Percentiles rank a stretch among this genome's conserved stretches.
Evolutionary conservation across 805 yeast species (phyloP).

Genomic region (Spathaspora girioi): DNA sequence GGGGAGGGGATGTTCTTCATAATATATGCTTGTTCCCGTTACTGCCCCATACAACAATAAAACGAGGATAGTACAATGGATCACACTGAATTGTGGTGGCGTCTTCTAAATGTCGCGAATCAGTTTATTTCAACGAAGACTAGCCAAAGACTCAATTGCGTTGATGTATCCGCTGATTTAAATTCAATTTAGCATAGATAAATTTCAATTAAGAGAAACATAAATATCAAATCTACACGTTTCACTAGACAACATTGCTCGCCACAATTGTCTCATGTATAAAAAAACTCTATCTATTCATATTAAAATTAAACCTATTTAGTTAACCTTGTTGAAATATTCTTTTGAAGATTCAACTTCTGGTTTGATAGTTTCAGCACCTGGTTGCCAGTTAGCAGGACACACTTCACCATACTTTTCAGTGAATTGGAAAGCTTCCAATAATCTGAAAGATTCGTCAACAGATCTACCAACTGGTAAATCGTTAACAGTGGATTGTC

Average conservation of each 20-base stretch:
- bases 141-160: neutral
- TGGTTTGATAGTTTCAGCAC: constrained; percentile 76
- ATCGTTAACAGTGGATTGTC: constrained; percentile 98
- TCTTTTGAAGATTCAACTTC: constrained; percentile 86
- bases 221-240: too few relatives aligned
- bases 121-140: neutral
- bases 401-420: constrained; percentile 99
- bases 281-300: neutral
- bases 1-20: neutral
- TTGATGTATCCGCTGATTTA: too few relatives aligned
- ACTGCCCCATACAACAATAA: neutral
- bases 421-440: constrained; percentile 99
- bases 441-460: constrained; percentile 94
- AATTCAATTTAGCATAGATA: too few relatives aligned
- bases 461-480: constrained; percentile 99
- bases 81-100: neutral
- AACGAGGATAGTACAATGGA: neutral
- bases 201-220: too few relatives aligned
- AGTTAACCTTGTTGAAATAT: constrained; percentile 88
- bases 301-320: constrained; percentile 10
- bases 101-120: neutral
- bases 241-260: too few relatives aligned
- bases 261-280: too few relatives aligned
- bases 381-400: constrained; percentile 97
- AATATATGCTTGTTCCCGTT: neutral